Evolutionary conservation across 345 rosid species (phyloP), one percentile per base, ranked within the genome.

Genomic region (Balakata baccata): DNA sequence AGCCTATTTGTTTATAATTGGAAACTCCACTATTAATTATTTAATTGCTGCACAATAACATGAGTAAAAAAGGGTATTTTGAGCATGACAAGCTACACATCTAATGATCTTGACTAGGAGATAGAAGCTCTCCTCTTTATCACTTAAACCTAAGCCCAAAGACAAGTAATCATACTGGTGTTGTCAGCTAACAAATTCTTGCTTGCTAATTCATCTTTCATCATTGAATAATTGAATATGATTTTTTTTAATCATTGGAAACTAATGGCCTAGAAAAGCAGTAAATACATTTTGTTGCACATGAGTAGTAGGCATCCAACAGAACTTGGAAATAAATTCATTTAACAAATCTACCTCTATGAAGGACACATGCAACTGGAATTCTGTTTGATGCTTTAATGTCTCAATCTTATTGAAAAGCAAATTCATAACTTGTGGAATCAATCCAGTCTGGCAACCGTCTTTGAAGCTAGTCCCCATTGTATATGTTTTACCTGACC

Each of bases 401-500:
- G 81, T 85, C 64, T 89, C 96, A 51, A 92, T 92, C 86, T 87
- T 95, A 72, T 73, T 82, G 83, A 95, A 95, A 49, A 95, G 71
- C 78, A 86, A 78, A 66, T 82, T 86, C 98, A 95, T 91, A 49
- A 91, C 99, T 85, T 78, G 89, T 72, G 97, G 96, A 74, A 95
- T 81, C 69, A 95, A 77, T 34, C 98, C 97, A 0, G 88, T 82
- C 75, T 88, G 94, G 81, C 75, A 78, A 65, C 89, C 90, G 77
- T 92, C 92, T 81, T 87, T 87, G 78, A 83, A 85, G 68, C 92
- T 89, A 53, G 97, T 95, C 29, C 99, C 99, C 99, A 95, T 95
- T 13, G 98, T 95, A 73, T 92, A 91, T 29, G 99, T 95, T 87
- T 95, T 95, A 59, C 99, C 99, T 0, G 99, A 95, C 73, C 99